Conservation (phyloP, 2,329 filamentous ascomycete genomes). For the Colletotrichum sp. region DNA sequence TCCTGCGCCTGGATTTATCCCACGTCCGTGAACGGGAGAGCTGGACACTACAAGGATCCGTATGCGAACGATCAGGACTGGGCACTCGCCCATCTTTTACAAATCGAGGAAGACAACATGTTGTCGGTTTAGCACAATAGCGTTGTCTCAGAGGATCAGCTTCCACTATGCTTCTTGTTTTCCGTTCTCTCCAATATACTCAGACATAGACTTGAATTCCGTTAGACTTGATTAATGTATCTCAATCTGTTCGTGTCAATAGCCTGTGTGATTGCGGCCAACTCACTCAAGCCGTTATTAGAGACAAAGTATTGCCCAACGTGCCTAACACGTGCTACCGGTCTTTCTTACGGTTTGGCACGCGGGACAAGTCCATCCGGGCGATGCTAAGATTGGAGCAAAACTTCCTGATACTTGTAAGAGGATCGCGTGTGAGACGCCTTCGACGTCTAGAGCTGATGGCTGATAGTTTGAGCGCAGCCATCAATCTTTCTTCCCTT, state of each 20-base stretch:
- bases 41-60: conserved; percentile 12
- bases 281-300: not conserved
- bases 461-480: not conserved
- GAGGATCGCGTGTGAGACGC: not conserved
- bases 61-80: conserved; percentile 20
- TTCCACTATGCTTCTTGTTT: not conserved
- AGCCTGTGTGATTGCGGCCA: not conserved
- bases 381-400: not conserved
- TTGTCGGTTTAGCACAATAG: not conserved
- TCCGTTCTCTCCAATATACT: not conserved
- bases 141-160: not conserved
- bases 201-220: not conserved
- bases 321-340: not conserved
- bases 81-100: conserved; percentile 12
- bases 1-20: conserved; percentile 21
- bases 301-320: not conserved
- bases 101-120: conserved; percentile 2
- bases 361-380: not conserved
- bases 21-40: conserved; percentile 8
- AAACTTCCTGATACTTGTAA: not conserved
- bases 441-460: not conserved
- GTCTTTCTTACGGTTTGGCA: not conserved
- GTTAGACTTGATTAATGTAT: not conserved
- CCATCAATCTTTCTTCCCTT: not conserved
- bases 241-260: not conserved